A percentile compares a stretch with the other conserved stretches of the same genome.
Conservation (phyloP, 2,329 filamentous ascomycete genomes). For the Aureobasidium zeae region DNA sequence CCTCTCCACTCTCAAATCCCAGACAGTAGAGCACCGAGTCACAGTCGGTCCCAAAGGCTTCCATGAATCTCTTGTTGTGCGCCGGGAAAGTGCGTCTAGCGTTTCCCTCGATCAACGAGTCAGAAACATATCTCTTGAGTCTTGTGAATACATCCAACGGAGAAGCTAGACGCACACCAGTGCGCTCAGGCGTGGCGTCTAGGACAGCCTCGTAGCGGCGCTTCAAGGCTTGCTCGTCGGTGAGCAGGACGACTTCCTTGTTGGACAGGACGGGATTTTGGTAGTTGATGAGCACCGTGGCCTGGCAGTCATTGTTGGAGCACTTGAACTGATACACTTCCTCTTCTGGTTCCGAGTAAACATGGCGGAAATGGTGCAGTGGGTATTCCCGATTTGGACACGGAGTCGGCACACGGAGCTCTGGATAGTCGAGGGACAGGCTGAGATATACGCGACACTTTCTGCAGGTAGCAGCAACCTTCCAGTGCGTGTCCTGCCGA, state of each 20-base stretch:
- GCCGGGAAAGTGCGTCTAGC: constrained; percentile 47
- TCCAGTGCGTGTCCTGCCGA: constrained; percentile 38
- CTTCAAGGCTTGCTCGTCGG: constrained; percentile 43
- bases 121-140: constrained; percentile 50
- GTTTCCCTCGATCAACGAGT: constrained; percentile 44
- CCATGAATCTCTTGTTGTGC: constrained; percentile 55
- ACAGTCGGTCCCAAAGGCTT: constrained; percentile 55
- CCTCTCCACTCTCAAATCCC: constrained; percentile 42
- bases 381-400: constrained; percentile 44
- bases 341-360: constrained; percentile 19
- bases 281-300: constrained; percentile 44
- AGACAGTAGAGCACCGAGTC: constrained; percentile 48
- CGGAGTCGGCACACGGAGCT: constrained; percentile 26
- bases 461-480: constrained; percentile 51
- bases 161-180: constrained; percentile 42
- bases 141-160: constrained; percentile 48
- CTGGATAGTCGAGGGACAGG: constrained; percentile 45
- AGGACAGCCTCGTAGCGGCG: constrained; percentile 46
- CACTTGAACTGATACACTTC: constrained; percentile 46
- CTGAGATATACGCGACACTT: constrained; percentile 55
- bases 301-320: constrained; percentile 48
- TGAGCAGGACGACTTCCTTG: constrained; percentile 43
- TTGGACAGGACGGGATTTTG: constrained; percentile 44
- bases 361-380: constrained; percentile 49
- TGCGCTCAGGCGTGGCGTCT: constrained; percentile 43